Evolutionary conservation across 495 filamentous ascomycete species (phyloP), one percentile per base, ranked within the genome.

Genomic region (Neurospora intermedia): DNA sequence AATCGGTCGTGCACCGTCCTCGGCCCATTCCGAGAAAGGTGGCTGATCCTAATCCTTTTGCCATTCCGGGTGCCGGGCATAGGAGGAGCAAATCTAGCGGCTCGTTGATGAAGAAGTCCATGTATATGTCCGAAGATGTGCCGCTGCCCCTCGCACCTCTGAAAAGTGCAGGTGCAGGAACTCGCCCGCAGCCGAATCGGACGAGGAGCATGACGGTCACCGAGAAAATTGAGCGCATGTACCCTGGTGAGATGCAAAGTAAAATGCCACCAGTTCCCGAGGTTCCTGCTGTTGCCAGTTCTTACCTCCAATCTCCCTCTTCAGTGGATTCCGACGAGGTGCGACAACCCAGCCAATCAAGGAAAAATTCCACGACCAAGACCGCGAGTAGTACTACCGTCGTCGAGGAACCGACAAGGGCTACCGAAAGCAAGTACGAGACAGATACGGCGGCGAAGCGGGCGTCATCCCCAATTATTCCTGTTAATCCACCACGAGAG

Each of bases 191-290:
- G 35, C 80, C 85, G 3, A 86, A 85, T 72, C 78, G 83, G 70
- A 85, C 84, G 18, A 85, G 84, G 81, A 87, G 86, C 74, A 87
- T 87, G 86, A 86, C 86, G 1, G 81, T 86, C 39, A 79, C 87
- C 27, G 86, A 87, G 73, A 88, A 87, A 75, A 83, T 87, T 73
- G 78, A 78, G 18, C 74, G 85, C 15, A 76, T 88, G 23, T 88
- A 86, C 73, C 81, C 84, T 16, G 76, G 76, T 16, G 54, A 66
- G 31, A 18, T 66, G 27, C 27, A 13, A 38, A 10, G 35, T 18
- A 66, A 8, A 78, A 78, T 3, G 72, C 73, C 0, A 69, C 72
- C 13, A 82, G 80, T 86, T 15, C 86, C 85, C n/a, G 77, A 84
- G 35, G 70, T 85, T 4, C 83, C 84, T 15, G 78, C 75, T 5